A percentile compares a stretch with the other conserved stretches of the same genome.
Evolutionary conservation across 192 early-diverging fungal genomes (phyloP).

Genomic region (Coemansia sp.): DNA sequence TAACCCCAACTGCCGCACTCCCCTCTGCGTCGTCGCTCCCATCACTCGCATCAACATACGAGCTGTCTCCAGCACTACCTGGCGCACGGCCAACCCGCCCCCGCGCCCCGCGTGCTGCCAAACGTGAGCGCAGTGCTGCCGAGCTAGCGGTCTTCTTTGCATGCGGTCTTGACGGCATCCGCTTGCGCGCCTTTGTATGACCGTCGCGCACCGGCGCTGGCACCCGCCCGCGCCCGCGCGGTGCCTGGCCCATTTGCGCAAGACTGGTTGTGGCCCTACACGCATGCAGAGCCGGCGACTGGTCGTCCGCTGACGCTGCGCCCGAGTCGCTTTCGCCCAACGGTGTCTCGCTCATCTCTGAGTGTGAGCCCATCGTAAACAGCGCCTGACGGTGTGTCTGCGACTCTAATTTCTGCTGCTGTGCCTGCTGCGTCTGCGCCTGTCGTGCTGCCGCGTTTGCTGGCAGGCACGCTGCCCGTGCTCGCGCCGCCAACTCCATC

Average conservation of each 20-base stretch:
- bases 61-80: conserved; percentile 23
- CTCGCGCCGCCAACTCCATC: background rate
- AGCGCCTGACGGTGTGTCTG: conserved; percentile 29
- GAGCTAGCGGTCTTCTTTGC: conserved; percentile 41
- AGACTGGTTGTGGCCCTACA: conserved; percentile 51
- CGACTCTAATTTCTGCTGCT: background rate
- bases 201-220: background rate
- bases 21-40: background rate
- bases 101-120: conserved; percentile 10
- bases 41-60: conserved; percentile 49
- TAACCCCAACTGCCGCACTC: background rate
- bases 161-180: conserved; percentile 22
- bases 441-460: conserved; percentile 3
- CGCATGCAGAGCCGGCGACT: conserved; percentile 20
- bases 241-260: conserved; percentile 16
- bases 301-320: background rate
- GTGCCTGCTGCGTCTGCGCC: no score
- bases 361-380: conserved; percentile 51
- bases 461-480: conserved; percentile 4
- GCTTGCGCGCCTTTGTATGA: conserved; percentile 19
- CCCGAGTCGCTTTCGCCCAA: background rate
- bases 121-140: conserved; percentile 35
- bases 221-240: conserved; percentile 1
- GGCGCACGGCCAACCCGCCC: conserved; percentile 15
- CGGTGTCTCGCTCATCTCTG: conserved; percentile 35